Evolutionary conservation across 805 yeast species (phyloP), one percentile per base, ranked within the genome.

Genomic region (Saccharomycopsis synnaedendra): DNA sequence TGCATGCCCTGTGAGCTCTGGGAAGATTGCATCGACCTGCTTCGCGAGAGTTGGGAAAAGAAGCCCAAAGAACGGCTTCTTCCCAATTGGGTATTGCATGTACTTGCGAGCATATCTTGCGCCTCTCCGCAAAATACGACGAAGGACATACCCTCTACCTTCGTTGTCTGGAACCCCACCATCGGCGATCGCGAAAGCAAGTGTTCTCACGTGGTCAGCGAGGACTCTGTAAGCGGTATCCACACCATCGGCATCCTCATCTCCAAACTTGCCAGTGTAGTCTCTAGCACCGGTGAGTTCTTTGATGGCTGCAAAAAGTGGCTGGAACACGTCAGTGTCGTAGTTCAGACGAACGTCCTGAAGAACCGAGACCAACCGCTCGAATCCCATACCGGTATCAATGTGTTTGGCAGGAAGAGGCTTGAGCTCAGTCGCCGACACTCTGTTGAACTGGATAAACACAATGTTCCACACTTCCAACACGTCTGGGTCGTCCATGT

Each of bases 131-230:
- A 93, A 72, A 57, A 93, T 89, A 72, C 99, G 84, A 71, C 99
- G 82, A 64, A 93, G 71, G 41, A 93, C 99, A 61, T 93, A 93
- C 59, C 99, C 99, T 70, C 98, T 83, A 59, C 99, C 99, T 63
- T 93, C 98, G 61, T 89, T 93, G 69, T 93, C 93, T 62, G 99
- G 99, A 49, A 93, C 97, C 61, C 98, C 99, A 60, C 99, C 99
- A 65, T 93, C 99, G 38, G 95, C 85, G 51, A 93, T 74, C 44
- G 99, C 97, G 66, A 93, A 86, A 3, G 96, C 86, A 63, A 93
- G 75, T 30, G 99, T 93, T 68, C 99, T 82, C 36, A 93, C 97
- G 64, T 93, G 99, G 68, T 93, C 99, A 48, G 98, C 98, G 57
- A 93, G 76, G 41, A 93, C 97, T 66, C 99, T 80, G 72, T 93